Evolutionary conservation across 495 filamentous ascomycete genomes (phyloP).

Genomic region (Parathielavia hyrcaniae): DNA sequence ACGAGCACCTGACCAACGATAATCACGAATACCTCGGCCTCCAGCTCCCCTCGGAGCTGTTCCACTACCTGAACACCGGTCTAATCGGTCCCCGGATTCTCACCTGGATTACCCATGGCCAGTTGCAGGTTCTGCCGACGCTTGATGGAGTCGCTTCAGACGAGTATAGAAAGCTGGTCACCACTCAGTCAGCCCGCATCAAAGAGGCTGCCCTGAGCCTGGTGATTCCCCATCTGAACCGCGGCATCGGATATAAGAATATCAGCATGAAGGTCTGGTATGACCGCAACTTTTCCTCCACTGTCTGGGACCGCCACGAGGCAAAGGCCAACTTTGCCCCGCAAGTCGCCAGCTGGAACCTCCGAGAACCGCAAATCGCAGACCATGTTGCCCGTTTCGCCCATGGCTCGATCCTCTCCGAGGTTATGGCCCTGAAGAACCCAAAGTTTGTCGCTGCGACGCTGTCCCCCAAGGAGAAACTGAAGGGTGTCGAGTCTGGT

Average conservation of each 20-base stretch:
- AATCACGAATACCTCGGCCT: slow-evolving; percentile 84
- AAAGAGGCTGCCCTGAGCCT: slow-evolving; percentile 69
- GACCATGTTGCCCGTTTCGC: slow-evolving; percentile 43
- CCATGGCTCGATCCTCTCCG: slow-evolving; percentile 50
- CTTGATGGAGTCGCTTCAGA: slow-evolving; percentile 73
- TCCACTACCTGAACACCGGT: slow-evolving; percentile 81
- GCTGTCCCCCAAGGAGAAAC: slow-evolving; percentile 39
- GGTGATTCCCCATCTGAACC: slow-evolving; percentile 67
- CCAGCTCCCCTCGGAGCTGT: slow-evolving; percentile 84
- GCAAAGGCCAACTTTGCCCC: slow-evolving; percentile 53
- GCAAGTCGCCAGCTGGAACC: slow-evolving; percentile 66
- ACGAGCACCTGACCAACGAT: slow-evolving; percentile 64
- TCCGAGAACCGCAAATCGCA: slow-evolving; percentile 50
- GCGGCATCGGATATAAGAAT: slow-evolving; percentile 70
- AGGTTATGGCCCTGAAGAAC: slow-evolving; percentile 55
- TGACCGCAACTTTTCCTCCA: slow-evolving; percentile 57
- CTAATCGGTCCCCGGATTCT: slow-evolving; percentile 72
- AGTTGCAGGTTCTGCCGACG: slow-evolving; percentile 67
- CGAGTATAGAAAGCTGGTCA: slow-evolving; percentile 74
- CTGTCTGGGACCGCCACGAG: slow-evolving; percentile 54
- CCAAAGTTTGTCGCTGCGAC: slow-evolving; percentile 62
- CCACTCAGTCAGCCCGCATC: slow-evolving; percentile 60
- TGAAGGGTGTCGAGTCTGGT: slow-evolving; percentile 48
- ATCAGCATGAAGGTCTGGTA: slow-evolving; percentile 82
- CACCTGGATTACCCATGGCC: slow-evolving; percentile 70